phyloP scores from a whole-genome alignment of 1,284 basidiomycete genomes.

The Irpex rosettiformis region DNA sequence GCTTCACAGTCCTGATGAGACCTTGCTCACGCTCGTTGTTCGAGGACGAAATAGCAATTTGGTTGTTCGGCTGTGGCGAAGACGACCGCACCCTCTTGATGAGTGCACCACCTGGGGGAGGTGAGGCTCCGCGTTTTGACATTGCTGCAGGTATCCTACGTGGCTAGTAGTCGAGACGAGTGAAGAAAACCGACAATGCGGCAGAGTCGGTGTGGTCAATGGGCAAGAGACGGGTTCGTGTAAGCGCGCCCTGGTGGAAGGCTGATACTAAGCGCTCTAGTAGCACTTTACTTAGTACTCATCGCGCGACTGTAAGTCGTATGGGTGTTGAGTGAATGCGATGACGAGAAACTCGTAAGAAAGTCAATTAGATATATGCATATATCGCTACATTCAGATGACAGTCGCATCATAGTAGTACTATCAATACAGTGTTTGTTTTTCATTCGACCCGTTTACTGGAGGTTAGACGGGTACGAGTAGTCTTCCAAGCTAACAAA shows the following conservation, averaged over 20 bases:
- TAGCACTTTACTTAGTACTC: too few relatives aligned
- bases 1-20: slow-evolving; percentile 71
- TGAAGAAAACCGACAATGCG: not conserved
- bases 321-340: too few relatives aligned
- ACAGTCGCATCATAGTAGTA: not conserved
- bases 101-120: slow-evolving; percentile 51
- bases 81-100: slow-evolving; percentile 63
- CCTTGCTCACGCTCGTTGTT: slow-evolving; percentile 70
- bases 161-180: not conserved
- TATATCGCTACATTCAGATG: not conserved
- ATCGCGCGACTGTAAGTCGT: too few relatives aligned
- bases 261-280: not conserved
- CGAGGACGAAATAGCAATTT: slow-evolving; percentile 72
- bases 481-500: slow-evolving; percentile 79
- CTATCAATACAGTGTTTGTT: not conserved
- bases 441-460: slow-evolving; percentile 31
- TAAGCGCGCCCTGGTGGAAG: slow-evolving; percentile 12
- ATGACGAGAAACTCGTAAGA: too few relatives aligned
- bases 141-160: slow-evolving; percentile 30
- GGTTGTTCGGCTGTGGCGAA: slow-evolving; percentile 47
- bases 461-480: slow-evolving; percentile 83
- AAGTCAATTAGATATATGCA: not conserved
- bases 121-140: slow-evolving; percentile 66
- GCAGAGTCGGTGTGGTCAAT: not conserved
- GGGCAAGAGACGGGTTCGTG: not conserved